phyloP scores from a whole-genome alignment of 768 basidiomycete species.

The Sporobolomyces phaffii region DNA sequence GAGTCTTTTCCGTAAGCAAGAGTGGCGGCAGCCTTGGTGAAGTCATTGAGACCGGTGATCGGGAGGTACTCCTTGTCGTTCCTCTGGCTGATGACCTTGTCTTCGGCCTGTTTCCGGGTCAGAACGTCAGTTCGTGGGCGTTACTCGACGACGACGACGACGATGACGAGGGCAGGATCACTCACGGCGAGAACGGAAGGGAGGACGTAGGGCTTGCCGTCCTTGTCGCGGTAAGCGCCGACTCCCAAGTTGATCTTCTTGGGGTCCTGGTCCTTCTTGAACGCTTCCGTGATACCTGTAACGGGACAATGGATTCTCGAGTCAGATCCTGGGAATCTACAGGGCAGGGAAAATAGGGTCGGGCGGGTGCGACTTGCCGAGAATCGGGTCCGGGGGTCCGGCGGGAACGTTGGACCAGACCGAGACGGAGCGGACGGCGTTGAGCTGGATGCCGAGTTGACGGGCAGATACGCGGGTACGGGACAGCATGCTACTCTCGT shows the following conservation, averaged over 20 bases:
- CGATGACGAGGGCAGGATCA: too few relatives aligned
- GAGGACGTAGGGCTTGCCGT: constrained; percentile 83
- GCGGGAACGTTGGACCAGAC: constrained; percentile 76
- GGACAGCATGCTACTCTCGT: constrained; percentile 15
- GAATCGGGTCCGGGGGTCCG: constrained; percentile 87
- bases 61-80: constrained; percentile 85
- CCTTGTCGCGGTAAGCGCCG: constrained; percentile 82
- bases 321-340: too few relatives aligned
- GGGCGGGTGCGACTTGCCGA: constrained; percentile 55
- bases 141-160: too few relatives aligned
- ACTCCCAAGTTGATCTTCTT: constrained; percentile 87
- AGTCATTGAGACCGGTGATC: constrained; percentile 79
- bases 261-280: constrained; percentile 68
- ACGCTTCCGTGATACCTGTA: constrained; percentile 63
- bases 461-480: constrained; percentile 12
- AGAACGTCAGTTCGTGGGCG: too few relatives aligned
- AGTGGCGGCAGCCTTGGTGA: constrained; percentile 71
- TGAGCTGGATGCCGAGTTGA: constrained; percentile 12
- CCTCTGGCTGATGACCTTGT: constrained; percentile 57
- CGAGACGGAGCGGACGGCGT: constrained; percentile 50
- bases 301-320: too few relatives aligned
- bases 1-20: constrained; percentile 72
- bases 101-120: constrained; percentile 59
- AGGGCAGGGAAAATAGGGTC: too few relatives aligned
- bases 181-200: constrained; percentile 63